A percentile compares a stretch with the other conserved stretches of the same genome.
Conservation (phyloP, 73 alveolate species). For the Paramecium octaurelia region DNA sequence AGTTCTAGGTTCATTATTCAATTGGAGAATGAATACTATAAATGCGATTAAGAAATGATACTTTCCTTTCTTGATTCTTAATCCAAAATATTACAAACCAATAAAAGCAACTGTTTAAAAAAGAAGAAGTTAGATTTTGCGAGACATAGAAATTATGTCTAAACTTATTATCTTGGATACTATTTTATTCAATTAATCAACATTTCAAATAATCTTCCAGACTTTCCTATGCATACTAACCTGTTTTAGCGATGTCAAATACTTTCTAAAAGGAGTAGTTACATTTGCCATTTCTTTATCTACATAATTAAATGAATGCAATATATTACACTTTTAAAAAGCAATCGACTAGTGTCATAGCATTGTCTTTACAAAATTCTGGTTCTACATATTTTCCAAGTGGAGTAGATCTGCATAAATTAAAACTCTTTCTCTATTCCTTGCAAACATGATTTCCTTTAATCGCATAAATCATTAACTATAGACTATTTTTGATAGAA, state of each 20-base stretch:
- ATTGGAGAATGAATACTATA: neutral
- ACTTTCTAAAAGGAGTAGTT: neutral
- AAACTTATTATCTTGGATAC: neutral
- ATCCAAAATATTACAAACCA: neutral
- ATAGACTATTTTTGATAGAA: neutral
- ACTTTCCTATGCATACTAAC: neutral
- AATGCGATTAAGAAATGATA: neutral
- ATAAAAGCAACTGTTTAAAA: neutral
- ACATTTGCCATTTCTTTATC: neutral
- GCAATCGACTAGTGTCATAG: constrained; percentile 37
- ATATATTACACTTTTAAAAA: constrained; percentile 26
- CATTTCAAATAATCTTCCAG: neutral
- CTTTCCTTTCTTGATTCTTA: neutral
- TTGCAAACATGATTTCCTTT: constrained; percentile 56
- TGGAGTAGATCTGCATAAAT: constrained; percentile 54
- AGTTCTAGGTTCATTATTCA: too few species aligned
- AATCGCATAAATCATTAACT: constrained; percentile 42
- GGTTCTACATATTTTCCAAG: constrained; percentile 56
- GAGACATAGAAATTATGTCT: neutral
- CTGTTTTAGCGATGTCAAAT: constrained; percentile 8
- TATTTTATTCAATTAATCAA: neutral
- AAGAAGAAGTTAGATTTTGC: neutral
- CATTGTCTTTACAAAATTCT: constrained; percentile 48
- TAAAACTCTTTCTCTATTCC: constrained; percentile 56
- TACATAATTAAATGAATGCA: neutral